phyloP scores from a whole-genome alignment of 1,139 yeast genomes.

The Geotrichum aggregatum region DNA sequence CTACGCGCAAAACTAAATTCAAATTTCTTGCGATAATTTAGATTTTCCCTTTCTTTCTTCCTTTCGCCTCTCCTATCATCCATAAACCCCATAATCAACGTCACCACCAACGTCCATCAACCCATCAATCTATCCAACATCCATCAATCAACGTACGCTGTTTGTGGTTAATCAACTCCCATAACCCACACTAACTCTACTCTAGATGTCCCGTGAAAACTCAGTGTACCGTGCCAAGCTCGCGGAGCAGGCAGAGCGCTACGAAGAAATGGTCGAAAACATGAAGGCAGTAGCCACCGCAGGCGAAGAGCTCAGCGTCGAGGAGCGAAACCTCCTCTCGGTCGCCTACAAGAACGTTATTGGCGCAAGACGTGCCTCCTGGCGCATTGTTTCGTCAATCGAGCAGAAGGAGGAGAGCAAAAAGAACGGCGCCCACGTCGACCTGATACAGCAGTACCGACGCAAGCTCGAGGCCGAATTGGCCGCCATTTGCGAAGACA shows the following conservation, averaged over 20 bases:
- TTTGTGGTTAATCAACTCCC: too few relatives aligned
- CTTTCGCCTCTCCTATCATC: not conserved
- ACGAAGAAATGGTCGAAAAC: constrained; percentile 98
- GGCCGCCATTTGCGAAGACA: constrained; percentile 92
- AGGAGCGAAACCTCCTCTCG: constrained; percentile 93
- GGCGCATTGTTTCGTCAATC: constrained; percentile 98
- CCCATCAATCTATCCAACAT: not conserved
- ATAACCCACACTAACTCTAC: not conserved
- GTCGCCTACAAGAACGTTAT: constrained; percentile 98
- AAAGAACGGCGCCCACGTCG: constrained; percentile 79
- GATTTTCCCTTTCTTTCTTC: not conserved
- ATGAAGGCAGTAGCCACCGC: constrained; percentile 97
- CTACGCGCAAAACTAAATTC: too few relatives aligned
- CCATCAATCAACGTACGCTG: not conserved
- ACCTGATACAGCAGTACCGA: constrained; percentile 90
- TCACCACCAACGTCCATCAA: not conserved
- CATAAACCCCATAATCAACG: not conserved
- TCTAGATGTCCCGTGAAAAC: constrained; percentile 72
- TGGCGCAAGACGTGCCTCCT: constrained; percentile 98
- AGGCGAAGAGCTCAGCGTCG: constrained; percentile 93
- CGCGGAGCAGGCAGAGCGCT: constrained; percentile 99
- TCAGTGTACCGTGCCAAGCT: constrained; percentile 96
- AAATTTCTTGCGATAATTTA: too few relatives aligned
- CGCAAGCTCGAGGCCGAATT: constrained; percentile 92
- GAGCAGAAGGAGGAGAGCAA: constrained; percentile 98